Evolutionary conservation across 108 stramenopile species (phyloP), one percentile per base, ranked within the genome.

Genomic region (Aureococcus anophagefferens): DNA sequence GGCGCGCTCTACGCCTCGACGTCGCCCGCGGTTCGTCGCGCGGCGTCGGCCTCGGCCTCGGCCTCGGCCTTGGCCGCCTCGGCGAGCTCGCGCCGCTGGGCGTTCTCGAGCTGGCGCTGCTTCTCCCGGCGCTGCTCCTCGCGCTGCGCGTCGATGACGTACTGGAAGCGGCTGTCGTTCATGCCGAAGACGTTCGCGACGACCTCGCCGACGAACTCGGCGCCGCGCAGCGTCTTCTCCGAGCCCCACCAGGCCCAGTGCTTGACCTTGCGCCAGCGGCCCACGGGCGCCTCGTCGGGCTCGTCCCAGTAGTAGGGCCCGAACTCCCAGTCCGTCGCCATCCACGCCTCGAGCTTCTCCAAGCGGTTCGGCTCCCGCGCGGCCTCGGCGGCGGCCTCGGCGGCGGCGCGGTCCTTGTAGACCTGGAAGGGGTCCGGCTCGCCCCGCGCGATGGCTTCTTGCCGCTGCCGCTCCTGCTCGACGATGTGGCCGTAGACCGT

Each of bases 131-230:
- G 51, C 30, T 64, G 11, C 11, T 64, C 64, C 4, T 64, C 64
- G 4, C 25, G 30, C 32, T 25, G 13, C 32, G 64, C 30, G 64
- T 64, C 64, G 64, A 64, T 32, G 64, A 64, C 64, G 15, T 28
- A 64, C 64, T 64, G 64, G 33, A 21, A 64, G 4, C 29, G 0
- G 15, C 7, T 11, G 15, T 64, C 32, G 64, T 31, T 64, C 3
- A 64, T 5, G 18, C 64, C 64, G 4, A 32, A 14, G 14, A 64
- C 4, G 16, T 64, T 33, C 30, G 64, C 64, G 32, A 64, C 64
- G 32, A 64, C 64, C 33, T 64, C 64, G 15, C 64, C 64, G 15
- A 64, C 33, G 32, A 64, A 64, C 32, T 64, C 64, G 21, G 51
- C 51, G 25, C 51, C 51, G 7, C 51, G 51, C 14, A 59, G 25